Evolutionary conservation across 2,329 filamentous ascomycete genomes (phyloP).

Genomic region (Capronia epimyces): DNA sequence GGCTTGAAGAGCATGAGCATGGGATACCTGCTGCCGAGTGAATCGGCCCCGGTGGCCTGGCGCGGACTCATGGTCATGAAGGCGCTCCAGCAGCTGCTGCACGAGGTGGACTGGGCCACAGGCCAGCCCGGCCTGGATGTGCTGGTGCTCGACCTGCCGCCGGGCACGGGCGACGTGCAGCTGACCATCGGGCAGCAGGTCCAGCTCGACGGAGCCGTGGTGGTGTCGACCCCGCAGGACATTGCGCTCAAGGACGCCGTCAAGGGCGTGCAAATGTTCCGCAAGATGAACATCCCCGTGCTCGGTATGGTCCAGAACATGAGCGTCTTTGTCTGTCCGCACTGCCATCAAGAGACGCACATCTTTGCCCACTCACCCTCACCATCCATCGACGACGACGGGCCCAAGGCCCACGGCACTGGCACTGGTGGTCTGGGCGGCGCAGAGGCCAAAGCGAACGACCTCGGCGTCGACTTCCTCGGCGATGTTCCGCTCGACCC

Average conservation of each 20-base stretch:
- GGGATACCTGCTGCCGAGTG: conserved; percentile 73
- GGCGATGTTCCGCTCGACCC: conserved; percentile 86
- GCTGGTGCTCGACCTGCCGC: conserved; percentile 83
- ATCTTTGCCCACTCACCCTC: conserved; percentile 58
- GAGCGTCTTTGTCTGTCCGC: conserved; percentile 75
- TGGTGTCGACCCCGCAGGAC: conserved; percentile 90
- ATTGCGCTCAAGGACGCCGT: conserved; percentile 87
- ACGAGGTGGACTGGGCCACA: conserved; percentile 75
- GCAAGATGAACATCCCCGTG: conserved; percentile 69
- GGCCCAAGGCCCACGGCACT: neutral
- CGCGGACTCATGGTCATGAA: conserved; percentile 97
- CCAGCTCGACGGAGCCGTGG: conserved; percentile 72
- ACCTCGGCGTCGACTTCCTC: conserved; percentile 70
- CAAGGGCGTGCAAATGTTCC: conserved; percentile 89
- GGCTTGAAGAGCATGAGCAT: conserved; percentile 98
- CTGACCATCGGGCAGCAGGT: conserved; percentile 95
- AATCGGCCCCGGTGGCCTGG: conserved; percentile 84
- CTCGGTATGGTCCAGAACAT: conserved; percentile 91
- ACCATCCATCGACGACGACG: neutral
- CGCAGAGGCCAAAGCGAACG: conserved; percentile 63
- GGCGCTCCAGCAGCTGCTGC: conserved; percentile 87
- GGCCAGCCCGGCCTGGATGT: conserved; percentile 57
- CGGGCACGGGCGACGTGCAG: conserved; percentile 92
- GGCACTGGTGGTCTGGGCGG: conserved; percentile 48
- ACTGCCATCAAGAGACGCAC: conserved; percentile 66